Percentiles rank a stretch among this genome's conserved stretches.
Conservation (phyloP, 2,329 filamentous ascomycete species). For the Allantophomopsis lycopodina region DNA sequence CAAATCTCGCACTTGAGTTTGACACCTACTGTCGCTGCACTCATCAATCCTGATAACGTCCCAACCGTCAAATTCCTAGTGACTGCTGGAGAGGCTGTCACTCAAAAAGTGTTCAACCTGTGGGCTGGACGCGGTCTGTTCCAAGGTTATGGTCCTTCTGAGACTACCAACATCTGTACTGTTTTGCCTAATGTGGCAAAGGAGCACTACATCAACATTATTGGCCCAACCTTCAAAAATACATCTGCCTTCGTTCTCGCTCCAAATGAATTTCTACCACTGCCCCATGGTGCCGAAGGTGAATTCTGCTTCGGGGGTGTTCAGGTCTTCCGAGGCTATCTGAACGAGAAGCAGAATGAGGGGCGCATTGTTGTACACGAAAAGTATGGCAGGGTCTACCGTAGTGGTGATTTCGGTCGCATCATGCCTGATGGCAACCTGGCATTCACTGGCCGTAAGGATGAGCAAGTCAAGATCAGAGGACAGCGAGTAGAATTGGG, state of each 20-base stretch:
- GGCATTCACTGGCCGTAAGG: slow-evolving; percentile 57
- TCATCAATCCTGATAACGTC: slow-evolving; percentile 55
- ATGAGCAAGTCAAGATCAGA: slow-evolving; percentile 71
- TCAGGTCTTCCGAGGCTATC: slow-evolving; percentile 65
- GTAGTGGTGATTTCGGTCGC: slow-evolving; percentile 70
- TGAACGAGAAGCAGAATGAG: slow-evolving; percentile 48
- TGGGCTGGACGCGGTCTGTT: slow-evolving; percentile 60
- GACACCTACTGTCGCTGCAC: slow-evolving; percentile 70
- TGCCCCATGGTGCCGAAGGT: slow-evolving; percentile 61
- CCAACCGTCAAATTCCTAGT: slow-evolving; percentile 64
- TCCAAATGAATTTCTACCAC: slow-evolving; percentile 27
- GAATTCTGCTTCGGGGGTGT: slow-evolving; percentile 81
- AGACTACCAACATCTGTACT: slow-evolving; percentile 81
- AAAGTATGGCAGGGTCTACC: slow-evolving; percentile 59
- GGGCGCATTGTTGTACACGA: slow-evolving; percentile 59
- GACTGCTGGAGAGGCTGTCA: slow-evolving; percentile 71
- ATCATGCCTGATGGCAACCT: slow-evolving; percentile 67
- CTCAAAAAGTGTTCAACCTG: slow-evolving; percentile 49
- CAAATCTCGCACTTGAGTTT: slow-evolving; percentile 68
- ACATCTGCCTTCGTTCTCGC: slow-evolving; percentile 40
- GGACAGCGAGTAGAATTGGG: slow-evolving; percentile 69
- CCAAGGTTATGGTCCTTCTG: slow-evolving; percentile 75
- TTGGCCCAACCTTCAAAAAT: slow-evolving; percentile 63
- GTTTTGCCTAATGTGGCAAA: slow-evolving; percentile 45
- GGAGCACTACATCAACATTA: slow-evolving; percentile 53